Percentiles rank a stretch among this genome's conserved stretches.
phyloP scores from a whole-genome alignment of 2,329 filamentous ascomycete genomes.

The Beauveria australis region DNA sequence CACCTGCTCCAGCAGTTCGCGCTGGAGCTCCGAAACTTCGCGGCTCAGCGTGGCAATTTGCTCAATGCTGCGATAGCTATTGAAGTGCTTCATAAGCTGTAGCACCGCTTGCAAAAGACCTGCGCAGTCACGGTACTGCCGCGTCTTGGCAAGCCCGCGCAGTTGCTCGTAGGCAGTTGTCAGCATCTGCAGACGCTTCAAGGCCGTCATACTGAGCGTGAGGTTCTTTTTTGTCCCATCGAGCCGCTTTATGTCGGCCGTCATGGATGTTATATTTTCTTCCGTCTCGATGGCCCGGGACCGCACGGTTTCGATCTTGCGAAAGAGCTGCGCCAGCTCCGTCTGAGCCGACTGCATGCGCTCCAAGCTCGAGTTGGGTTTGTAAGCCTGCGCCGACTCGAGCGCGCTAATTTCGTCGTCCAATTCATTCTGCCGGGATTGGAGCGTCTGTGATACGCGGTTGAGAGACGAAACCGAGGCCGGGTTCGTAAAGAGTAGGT shows the following conservation, averaged over 20 bases:
- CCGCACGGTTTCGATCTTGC: conserved; percentile 89
- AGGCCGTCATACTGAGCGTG: conserved; percentile 92
- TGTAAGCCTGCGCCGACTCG: conserved; percentile 70
- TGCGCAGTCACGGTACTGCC: conserved; percentile 92
- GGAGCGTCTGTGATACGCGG: conserved; percentile 65
- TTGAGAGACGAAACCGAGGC: conserved; percentile 72
- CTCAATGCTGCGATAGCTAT: conserved; percentile 94
- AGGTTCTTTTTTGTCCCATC: conserved; percentile 96
- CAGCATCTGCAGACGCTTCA: conserved; percentile 96
- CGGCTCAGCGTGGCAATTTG: conserved; percentile 91
- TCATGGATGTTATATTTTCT: conserved; percentile 96
- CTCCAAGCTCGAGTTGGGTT: conserved; percentile 78
- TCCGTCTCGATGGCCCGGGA: conserved; percentile 86
- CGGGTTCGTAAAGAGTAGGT: conserved; percentile 85
- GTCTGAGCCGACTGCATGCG: conserved; percentile 86
- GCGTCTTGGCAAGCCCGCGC: conserved; percentile 68
- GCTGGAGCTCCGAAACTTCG: conserved; percentile 87
- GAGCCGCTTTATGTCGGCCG: conserved; percentile 93
- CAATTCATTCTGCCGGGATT: conserved; percentile 71
- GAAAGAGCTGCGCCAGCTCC: conserved; percentile 83
- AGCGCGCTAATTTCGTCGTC: conserved; percentile 68
- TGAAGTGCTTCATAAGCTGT: conserved; percentile 97
- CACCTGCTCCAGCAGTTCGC: conserved; percentile 91
- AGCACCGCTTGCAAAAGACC: conserved; percentile 90
- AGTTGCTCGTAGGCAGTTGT: conserved; percentile 98